Evolutionary conservation across 1,284 basidiomycete genomes (phyloP).

Genomic region (Irpex sp.): DNA sequence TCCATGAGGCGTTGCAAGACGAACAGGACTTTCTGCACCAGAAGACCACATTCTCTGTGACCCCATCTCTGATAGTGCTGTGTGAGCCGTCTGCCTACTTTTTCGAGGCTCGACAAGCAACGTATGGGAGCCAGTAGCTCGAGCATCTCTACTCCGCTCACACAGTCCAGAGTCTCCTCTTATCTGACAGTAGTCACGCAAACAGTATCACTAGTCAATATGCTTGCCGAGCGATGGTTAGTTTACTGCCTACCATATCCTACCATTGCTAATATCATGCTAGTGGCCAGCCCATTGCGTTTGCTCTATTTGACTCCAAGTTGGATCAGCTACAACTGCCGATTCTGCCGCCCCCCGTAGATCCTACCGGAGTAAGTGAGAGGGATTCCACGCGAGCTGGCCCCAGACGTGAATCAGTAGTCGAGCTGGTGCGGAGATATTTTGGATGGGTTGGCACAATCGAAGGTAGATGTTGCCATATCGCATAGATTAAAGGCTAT

Average conservation of each 20-base stretch:
- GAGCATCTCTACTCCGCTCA: background rate
- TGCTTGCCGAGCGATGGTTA: constrained; percentile 25
- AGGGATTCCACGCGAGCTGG: constrained; percentile 3
- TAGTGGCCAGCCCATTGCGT: constrained; percentile 30
- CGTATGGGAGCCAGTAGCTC: constrained; percentile 17
- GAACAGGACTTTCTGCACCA: constrained; percentile 29
- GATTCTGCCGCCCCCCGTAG: constrained; percentile 33
- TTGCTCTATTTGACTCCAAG: constrained; percentile 61
- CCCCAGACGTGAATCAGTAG: constrained; percentile 9
- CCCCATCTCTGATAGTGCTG: constrained; percentile 54
- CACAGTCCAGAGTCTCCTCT: constrained; percentile 33
- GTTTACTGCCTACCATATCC: background rate
- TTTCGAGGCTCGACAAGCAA: constrained; percentile 22
- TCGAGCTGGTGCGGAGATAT: constrained; percentile 14
- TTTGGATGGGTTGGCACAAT: constrained; percentile 23
- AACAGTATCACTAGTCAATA: constrained; percentile 31
- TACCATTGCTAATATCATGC: constrained; percentile 4
- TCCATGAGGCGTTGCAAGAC: constrained; percentile 35
- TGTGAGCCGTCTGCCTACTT: constrained; percentile 64
- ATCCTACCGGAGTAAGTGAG: background rate
- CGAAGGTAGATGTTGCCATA: constrained; percentile 16
- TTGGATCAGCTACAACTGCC: constrained; percentile 53
- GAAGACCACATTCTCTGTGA: constrained; percentile 36
- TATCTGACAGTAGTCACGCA: constrained; percentile 44
- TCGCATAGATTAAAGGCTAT: too few species aligned